phyloP scores from a whole-genome alignment of 2,329 filamentous ascomycete species.

The Nakataea oryzae region DNA sequence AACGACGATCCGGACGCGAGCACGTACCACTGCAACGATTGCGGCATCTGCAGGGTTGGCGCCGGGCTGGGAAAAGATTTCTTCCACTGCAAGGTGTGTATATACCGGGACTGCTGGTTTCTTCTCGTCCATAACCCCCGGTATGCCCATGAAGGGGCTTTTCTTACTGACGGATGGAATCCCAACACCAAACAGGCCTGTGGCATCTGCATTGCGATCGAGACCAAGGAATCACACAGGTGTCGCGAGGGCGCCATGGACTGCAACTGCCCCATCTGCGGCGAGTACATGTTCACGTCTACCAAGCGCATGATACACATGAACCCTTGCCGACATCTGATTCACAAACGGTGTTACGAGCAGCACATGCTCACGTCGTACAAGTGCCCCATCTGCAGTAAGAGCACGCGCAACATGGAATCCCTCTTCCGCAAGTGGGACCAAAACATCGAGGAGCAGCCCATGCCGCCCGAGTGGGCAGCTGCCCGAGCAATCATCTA shows the following conservation, averaged over 20 bases:
- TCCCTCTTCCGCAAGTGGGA: constrained; percentile 86
- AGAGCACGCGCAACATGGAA: constrained; percentile 96
- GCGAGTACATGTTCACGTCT: constrained; percentile 93
- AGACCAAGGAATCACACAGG: constrained; percentile 73
- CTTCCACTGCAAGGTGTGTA: constrained; percentile 84
- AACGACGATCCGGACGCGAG: constrained; percentile 83
- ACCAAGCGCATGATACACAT: constrained; percentile 84
- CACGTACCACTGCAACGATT: constrained; percentile 94
- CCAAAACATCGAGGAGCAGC: constrained; percentile 75
- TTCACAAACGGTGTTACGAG: constrained; percentile 82
- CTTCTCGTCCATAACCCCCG: neutral
- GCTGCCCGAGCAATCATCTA: constrained; percentile 74
- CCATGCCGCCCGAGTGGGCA: constrained; percentile 79
- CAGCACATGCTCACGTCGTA: constrained; percentile 85
- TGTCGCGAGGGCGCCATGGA: constrained; percentile 93
- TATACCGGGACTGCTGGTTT: neutral
- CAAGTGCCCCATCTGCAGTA: constrained; percentile 93
- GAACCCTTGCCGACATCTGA: constrained; percentile 80
- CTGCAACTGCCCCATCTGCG: constrained; percentile 92
- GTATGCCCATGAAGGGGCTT: neutral
- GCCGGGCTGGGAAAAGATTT: constrained; percentile 92
- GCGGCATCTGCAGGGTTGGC: constrained; percentile 87
- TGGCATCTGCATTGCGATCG: constrained; percentile 87
- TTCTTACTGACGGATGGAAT: neutral
- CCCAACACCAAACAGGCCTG: constrained; percentile 35